Percentiles rank a stretch among this genome's conserved stretches.
These are phyloP conservation scores for Cystobasidium ongulense DNA, from an alignment of 768 basidiomycete genomes.

Conservation along the genomic window DNA sequence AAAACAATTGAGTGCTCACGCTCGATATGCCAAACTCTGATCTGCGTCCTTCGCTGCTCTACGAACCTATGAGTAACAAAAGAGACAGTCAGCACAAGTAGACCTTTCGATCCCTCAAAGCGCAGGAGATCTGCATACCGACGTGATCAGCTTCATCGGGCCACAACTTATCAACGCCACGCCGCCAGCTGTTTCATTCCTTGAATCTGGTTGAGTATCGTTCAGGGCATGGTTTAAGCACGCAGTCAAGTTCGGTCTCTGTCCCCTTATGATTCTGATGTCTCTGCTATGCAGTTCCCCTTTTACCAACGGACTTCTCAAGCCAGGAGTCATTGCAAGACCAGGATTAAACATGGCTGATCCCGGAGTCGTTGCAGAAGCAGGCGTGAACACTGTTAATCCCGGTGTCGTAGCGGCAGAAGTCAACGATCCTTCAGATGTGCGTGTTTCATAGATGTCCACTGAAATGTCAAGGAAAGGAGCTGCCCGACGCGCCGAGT, in stretches of 20 bases:
- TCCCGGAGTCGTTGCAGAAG: background rate
- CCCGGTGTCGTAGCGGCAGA: background rate
- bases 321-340: background rate
- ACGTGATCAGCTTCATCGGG: background rate
- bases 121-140: no score
- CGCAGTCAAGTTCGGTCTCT: background rate
- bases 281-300: background rate
- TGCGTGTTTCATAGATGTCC: conserved; percentile 2
- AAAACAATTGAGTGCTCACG: background rate
- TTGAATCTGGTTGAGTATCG: background rate
- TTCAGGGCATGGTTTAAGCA: conserved; percentile 7
- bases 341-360: background rate
- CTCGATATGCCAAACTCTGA: conserved; percentile 4
- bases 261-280: background rate
- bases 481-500: background rate
- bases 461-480: background rate
- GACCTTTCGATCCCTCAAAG: background rate
- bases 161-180: conserved; percentile 5
- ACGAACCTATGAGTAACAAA: background rate
- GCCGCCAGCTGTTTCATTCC: background rate
- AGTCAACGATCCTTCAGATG: background rate
- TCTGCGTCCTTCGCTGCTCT: background rate
- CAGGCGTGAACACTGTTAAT: background rate
- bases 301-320: background rate
- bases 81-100: background rate